Conservation (phyloP, 176 grass and related monocot species). For the Zoysia japonica region DNA sequence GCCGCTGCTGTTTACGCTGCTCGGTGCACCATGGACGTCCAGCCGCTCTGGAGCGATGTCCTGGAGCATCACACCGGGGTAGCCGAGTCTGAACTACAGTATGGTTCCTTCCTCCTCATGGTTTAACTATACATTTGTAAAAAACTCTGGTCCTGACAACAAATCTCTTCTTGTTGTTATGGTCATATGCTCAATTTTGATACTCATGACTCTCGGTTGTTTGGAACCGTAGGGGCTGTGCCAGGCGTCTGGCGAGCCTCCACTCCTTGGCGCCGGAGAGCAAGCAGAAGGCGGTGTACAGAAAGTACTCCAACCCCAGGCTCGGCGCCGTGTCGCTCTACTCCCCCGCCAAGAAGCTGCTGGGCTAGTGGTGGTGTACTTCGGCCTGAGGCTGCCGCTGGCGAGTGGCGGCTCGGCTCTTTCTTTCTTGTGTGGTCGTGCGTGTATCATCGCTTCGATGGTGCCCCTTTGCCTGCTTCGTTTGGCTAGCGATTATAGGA, state of each 20-base stretch:
- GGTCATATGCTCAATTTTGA: too few relatives aligned
- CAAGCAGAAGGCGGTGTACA: conserved; percentile 51
- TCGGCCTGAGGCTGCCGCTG: background rate
- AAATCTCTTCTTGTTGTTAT: too few relatives aligned
- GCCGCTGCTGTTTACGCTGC: conserved; percentile 44
- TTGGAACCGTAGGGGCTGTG: conserved; percentile 52
- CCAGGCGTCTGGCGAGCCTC: conserved; percentile 40
- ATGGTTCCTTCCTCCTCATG: conserved; percentile 23
- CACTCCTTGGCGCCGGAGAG: conserved; percentile 32
- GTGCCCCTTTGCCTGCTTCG: background rate
- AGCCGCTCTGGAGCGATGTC: conserved; percentile 43
- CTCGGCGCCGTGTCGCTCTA: conserved; percentile 46
- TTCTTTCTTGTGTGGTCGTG: background rate
- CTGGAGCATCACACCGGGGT: conserved; percentile 50
- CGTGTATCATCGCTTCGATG: conserved; percentile 21
- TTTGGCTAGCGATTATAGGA: background rate
- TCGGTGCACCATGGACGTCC: conserved; percentile 35
- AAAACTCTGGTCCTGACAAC: too few relatives aligned
- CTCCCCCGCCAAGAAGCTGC: conserved; percentile 22
- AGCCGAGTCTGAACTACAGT: conserved; percentile 45
- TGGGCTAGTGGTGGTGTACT: background rate
- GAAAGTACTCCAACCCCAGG: conserved; percentile 55
- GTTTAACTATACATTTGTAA: background rate
- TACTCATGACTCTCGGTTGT: background rate
- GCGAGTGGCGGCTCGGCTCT: background rate